Percentiles rank a stretch among this genome's conserved stretches.
Conservation (phyloP, 352 stramenopile species). For the Globisporangium irregulare region DNA sequence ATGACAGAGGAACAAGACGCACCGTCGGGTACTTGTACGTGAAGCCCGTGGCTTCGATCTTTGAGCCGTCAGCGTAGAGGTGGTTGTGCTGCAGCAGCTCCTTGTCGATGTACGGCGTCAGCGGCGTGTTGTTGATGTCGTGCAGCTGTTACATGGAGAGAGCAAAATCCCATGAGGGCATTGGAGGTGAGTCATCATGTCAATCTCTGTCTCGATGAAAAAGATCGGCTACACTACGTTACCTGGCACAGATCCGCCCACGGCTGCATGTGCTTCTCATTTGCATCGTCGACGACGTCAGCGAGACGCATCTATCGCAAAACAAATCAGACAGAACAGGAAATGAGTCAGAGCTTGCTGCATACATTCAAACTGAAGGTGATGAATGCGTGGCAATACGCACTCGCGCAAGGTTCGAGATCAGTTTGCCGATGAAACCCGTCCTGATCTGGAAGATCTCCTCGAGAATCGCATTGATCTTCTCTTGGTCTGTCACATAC, state of each 20-base stretch:
- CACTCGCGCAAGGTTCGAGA: conserved; percentile 77
- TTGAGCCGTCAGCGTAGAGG: conserved; percentile 69
- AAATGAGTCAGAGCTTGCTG: neutral
- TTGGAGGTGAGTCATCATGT: conserved; percentile 7
- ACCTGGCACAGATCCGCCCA: conserved; percentile 83
- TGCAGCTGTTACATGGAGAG: conserved; percentile 36
- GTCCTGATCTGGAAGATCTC: conserved; percentile 82
- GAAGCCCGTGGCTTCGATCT: conserved; percentile 79
- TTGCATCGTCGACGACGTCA: conserved; percentile 86
- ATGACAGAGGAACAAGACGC: conserved; percentile 12
- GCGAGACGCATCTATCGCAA: conserved; percentile 48
- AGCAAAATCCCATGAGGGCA: neutral
- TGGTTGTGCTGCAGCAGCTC: conserved; percentile 85
- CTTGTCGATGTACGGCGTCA: conserved; percentile 88
- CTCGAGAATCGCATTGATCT: conserved; percentile 73
- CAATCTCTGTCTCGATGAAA: neutral
- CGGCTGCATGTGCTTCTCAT: conserved; percentile 88
- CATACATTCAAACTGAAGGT: neutral
- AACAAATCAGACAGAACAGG: neutral
- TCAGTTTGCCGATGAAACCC: conserved; percentile 82
- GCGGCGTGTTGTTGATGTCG: conserved; percentile 77
- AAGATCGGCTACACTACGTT: neutral
- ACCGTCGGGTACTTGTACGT: conserved; percentile 69
- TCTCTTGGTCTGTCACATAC: conserved; percentile 53
- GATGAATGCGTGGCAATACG: neutral